Evolutionary conservation across 2,329 filamentous ascomycete species (phyloP).

Genomic region (Grosmannia huntii): DNA sequence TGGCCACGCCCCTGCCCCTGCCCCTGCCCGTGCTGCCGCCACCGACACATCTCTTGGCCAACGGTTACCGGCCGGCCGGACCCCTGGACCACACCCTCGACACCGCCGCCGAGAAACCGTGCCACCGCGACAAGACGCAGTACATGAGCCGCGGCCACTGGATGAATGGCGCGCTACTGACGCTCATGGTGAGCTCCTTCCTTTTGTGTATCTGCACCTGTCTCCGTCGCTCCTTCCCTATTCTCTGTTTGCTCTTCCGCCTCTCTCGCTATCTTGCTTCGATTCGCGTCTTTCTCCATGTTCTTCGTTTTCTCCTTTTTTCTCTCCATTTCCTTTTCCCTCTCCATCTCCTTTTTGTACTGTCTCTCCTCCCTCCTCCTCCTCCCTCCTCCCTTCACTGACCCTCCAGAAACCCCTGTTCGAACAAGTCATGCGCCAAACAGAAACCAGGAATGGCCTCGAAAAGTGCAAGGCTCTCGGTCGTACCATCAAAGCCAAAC

Average conservation of each 20-base stretch:
- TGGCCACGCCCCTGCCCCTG: neutral
- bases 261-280: too few species aligned
- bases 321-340: neutral
- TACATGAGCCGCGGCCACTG: constrained; percentile 46
- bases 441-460: constrained; percentile 27
- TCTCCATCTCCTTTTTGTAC: neutral
- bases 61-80: neutral
- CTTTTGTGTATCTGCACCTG: neutral
- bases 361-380: neutral
- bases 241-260: neutral
- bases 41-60: neutral
- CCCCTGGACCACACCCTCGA: neutral
- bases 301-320: too few species aligned
- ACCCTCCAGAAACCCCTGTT: constrained; percentile 25
- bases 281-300: too few species aligned
- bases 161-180: constrained; percentile 27
- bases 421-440: constrained; percentile 26
- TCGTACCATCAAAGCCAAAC: constrained; percentile 35
- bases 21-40: neutral
- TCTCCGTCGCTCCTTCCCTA: neutral
- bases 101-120: neutral
- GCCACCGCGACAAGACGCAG: constrained; percentile 28
- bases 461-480: constrained; percentile 40
- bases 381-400: neutral
- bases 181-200: constrained; percentile 26